Evolutionary conservation across 2,329 filamentous ascomycete genomes (phyloP).

Genomic region (Plenodomus tracheiphilus): DNA sequence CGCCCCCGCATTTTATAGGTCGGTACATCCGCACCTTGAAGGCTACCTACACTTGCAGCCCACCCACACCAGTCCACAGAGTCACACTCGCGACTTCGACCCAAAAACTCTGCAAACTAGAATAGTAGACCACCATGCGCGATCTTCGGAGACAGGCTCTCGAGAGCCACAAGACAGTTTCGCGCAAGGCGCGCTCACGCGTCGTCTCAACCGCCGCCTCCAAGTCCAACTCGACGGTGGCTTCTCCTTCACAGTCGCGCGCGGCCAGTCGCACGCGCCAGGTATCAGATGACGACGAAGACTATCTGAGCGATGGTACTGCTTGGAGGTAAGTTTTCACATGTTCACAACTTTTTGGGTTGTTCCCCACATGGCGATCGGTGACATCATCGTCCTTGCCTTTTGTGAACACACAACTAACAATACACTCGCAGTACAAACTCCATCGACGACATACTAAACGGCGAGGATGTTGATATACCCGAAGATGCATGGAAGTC

Average conservation of each 20-base stretch:
- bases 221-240: conserved; percentile 60
- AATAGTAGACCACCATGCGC: conserved; percentile 53
- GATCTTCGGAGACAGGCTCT: conserved; percentile 69
- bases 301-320: conserved; percentile 63
- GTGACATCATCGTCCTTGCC: conserved; percentile 34
- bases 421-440: conserved; percentile 53
- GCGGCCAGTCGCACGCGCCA: conserved; percentile 58
- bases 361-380: conserved; percentile 10
- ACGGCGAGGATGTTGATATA: conserved; percentile 53
- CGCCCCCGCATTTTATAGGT: conserved; percentile 27
- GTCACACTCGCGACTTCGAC: neutral
- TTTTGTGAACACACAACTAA: conserved; percentile 26
- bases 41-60: neutral
- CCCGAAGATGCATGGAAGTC: conserved; percentile 62
- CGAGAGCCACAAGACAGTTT: conserved; percentile 72
- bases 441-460: conserved; percentile 68
- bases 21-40: conserved; percentile 4
- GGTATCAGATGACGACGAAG: conserved; percentile 67
- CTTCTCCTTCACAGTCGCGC: conserved; percentile 62
- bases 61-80: neutral
- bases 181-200: conserved; percentile 66
- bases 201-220: conserved; percentile 61
- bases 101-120: conserved; percentile 15
- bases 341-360: conserved; percentile 9
- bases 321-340: conserved; percentile 56